Conservation (phyloP, 140 eudicot genomes). For the Eryngium alpinum region DNA sequence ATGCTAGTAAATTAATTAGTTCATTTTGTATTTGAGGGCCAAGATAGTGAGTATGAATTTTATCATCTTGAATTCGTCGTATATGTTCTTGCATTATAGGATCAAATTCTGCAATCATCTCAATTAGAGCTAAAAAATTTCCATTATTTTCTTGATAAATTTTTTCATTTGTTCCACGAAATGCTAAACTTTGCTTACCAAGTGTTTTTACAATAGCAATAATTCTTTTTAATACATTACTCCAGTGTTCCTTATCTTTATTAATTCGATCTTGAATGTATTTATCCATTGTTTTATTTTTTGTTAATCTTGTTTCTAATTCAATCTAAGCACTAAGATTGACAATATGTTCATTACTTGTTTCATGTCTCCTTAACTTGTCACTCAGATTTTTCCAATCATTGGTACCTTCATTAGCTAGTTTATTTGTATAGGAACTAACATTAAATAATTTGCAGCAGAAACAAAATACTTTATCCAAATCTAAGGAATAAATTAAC, state of each 20-base stretch:
- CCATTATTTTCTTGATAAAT: too few relatives aligned
- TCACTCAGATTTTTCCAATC: neutral
- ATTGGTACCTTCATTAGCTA: neutral
- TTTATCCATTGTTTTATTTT: too few relatives aligned
- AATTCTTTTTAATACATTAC: neutral
- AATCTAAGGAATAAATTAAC: neutral
- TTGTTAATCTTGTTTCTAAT: neutral
- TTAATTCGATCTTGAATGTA: neutral
- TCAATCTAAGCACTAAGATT: neutral
- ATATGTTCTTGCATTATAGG: too few relatives aligned
- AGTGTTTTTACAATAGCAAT: neutral
- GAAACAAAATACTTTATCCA: neutral
- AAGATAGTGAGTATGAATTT: neutral
- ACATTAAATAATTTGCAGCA: neutral
- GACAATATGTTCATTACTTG: neutral
- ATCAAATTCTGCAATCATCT: too few relatives aligned
- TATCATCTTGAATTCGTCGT: too few relatives aligned
- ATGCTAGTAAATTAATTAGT: neutral
- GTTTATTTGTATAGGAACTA: neutral
- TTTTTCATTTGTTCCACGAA: neutral
- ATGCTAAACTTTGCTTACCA: neutral
- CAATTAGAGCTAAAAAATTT: too few relatives aligned
- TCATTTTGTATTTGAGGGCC: neutral
- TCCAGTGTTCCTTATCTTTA: neutral
- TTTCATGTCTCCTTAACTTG: neutral